A percentile compares a stretch with the other conserved stretches of the same genome.
Conservation (phyloP, 495 filamentous ascomycete species). For the Rusavskia elegans region DNA sequence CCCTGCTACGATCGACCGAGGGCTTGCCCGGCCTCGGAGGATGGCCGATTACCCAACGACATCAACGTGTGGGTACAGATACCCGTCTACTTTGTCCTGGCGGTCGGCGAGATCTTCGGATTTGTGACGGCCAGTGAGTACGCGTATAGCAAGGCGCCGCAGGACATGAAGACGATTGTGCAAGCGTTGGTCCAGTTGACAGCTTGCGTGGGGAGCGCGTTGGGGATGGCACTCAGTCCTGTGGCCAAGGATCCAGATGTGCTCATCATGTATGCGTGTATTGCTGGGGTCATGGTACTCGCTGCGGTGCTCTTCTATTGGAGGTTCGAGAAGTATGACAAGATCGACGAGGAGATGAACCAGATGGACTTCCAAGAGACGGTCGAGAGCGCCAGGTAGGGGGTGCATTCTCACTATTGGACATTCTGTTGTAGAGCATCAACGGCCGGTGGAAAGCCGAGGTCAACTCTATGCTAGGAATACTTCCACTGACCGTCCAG, state of each 20-base stretch:
- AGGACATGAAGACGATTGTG: constrained; percentile 19
- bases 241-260: constrained; percentile 22
- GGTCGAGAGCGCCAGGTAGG: no score
- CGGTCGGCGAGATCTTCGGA: constrained; percentile 50
- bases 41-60: constrained; percentile 20
- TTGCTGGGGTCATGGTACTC: no score
- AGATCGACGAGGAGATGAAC: no score
- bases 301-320: no score
- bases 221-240: constrained; percentile 19
- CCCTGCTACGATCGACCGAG: constrained; percentile 33
- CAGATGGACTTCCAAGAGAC: no score
- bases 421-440: no score
- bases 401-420: no score
- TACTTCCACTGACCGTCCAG: no score
- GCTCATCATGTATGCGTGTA: constrained; percentile 31
- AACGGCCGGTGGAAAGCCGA: no score
- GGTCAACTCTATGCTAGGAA: no score
- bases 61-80: constrained; percentile 42
- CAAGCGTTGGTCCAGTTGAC: constrained; percentile 15
- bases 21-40: background rate
- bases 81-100: constrained; percentile 44
- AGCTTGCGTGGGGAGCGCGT: constrained; percentile 10
- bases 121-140: constrained; percentile 40
- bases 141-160: constrained; percentile 20
- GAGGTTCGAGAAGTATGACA: no score